phyloP scores from a whole-genome alignment of 2,329 filamentous ascomycete genomes.

The Cercospora sojina region DNA sequence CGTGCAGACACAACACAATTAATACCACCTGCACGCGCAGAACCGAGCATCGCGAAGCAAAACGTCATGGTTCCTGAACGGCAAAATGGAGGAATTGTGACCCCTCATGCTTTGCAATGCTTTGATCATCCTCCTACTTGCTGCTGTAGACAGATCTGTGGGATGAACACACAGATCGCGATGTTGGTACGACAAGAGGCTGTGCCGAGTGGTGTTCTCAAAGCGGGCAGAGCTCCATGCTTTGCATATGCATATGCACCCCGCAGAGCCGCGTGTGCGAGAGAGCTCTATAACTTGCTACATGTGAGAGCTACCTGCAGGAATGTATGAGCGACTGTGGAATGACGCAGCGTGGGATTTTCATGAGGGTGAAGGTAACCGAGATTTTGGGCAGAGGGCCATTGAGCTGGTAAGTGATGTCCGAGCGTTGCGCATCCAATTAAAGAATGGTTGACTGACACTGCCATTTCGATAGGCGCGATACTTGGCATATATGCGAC shows the following conservation, averaged over 20 bases:
- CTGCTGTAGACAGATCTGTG: neutral
- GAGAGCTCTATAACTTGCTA: neutral
- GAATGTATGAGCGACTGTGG: neutral
- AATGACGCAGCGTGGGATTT: neutral
- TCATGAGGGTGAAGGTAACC: neutral
- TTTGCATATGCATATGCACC: constrained; percentile 1
- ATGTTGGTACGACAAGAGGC: neutral
- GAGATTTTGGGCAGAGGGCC: neutral
- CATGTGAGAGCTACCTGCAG: neutral
- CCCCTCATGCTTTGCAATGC: constrained; percentile 6
- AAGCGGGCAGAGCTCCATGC: constrained; percentile 5
- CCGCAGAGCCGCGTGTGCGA: constrained; percentile 1
- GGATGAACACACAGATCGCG: neutral
- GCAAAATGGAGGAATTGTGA: neutral
- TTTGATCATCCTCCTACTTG: neutral
- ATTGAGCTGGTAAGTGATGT: neutral
- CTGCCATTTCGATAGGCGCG: too few relatives aligned
- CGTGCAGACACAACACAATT: neutral
- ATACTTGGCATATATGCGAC: neutral
- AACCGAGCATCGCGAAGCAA: neutral
- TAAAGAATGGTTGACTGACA: too few relatives aligned
- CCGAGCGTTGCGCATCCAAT: too few relatives aligned
- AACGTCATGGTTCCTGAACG: constrained; percentile 10
- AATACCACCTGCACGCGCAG: neutral
- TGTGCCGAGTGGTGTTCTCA: neutral